Base-by-base conservation (phyloP, 106 monocot species). In the Posidonia australis region DNA sequence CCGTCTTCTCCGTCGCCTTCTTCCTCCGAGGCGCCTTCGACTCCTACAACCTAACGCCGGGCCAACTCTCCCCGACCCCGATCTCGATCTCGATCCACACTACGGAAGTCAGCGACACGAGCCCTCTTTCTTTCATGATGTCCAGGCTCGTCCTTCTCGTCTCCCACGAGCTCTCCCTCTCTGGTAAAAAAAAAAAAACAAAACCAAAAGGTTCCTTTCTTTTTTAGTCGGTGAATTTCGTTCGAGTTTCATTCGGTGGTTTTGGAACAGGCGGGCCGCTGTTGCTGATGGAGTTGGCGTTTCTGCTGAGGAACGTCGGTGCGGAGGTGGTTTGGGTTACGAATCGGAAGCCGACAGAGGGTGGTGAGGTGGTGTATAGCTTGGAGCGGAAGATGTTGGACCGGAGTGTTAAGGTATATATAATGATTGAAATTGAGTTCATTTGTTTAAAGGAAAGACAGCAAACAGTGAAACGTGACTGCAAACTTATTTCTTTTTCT, bases 81-180 rank as follows among this genome's bases (percentile, higher is more conserved):
- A 2, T 36, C 36, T 7, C 36, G 36, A 36, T 36, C 36, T 4
- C 36, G 36, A 4, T 36, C 5, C 36, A 36, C 5, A 36, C 36
- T 2, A 36, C 36, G 36, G 5, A 36, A 36, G 5, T 2, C 5
- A 2, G 7, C 36, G 36, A 36, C 36, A 7, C 2, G 36, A 36
- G 52, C 62, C 85, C 90, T 56, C 84, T 90, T 0, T 72, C 29
- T 24, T 98, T 98, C 68, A 90, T 98, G 90, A 75, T 76, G 51
- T 82, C 75, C 60, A 90, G 84, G 76, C 45, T 77, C 1, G 83
- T 87, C 44, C 74, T 98, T 25, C 82, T 98, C 36, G 96, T 98
- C 54, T 98, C 96, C 2, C 96, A 98, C 49, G 90, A 98, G 77
- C 80, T 98, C 17, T 87, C 90, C 14, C 96, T 98, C 28, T 98